Conservation (phyloP, 768 basidiomycete genomes). For the Termitomyces sp. region DNA sequence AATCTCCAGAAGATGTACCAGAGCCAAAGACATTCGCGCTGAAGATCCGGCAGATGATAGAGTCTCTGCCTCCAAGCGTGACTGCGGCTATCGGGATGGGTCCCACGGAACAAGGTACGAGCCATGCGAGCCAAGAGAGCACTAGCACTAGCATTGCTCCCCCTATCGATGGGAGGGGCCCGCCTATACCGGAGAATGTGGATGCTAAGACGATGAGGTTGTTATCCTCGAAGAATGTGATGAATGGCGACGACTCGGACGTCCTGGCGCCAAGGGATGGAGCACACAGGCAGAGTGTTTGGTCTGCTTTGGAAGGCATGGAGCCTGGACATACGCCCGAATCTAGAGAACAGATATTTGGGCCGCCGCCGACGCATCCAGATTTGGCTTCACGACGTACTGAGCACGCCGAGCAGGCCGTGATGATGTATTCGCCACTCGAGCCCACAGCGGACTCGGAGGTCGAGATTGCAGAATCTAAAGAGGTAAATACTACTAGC, state of each 20-base stretch:
- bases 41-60: conserved; percentile 32
- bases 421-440: conserved; percentile 79
- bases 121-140: neutral
- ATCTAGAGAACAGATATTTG: conserved; percentile 4
- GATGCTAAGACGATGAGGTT: conserved; percentile 47
- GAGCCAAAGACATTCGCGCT: conserved; percentile 35
- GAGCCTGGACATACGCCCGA: conserved; percentile 17
- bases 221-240: conserved; percentile 57
- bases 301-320: conserved; percentile 54
- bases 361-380: conserved; percentile 11
- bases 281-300: conserved; percentile 43
- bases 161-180: conserved; percentile 22
- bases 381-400: conserved; percentile 11
- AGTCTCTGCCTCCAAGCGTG: conserved; percentile 27
- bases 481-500: conserved; percentile 41
- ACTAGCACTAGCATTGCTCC: neutral
- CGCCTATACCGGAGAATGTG: conserved; percentile 37
- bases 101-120: conserved; percentile 6
- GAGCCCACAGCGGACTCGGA: conserved; percentile 58
- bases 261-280: conserved; percentile 17
- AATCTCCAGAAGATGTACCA: conserved; percentile 16
- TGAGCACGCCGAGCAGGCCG: conserved; percentile 45
- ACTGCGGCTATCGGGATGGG: conserved; percentile 13
- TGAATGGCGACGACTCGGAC: conserved; percentile 45
- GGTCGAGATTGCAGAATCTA: conserved; percentile 64